Conservation (phyloP, 2,329 filamentous ascomycete genomes). For the Sporothrix curviconia region DNA sequence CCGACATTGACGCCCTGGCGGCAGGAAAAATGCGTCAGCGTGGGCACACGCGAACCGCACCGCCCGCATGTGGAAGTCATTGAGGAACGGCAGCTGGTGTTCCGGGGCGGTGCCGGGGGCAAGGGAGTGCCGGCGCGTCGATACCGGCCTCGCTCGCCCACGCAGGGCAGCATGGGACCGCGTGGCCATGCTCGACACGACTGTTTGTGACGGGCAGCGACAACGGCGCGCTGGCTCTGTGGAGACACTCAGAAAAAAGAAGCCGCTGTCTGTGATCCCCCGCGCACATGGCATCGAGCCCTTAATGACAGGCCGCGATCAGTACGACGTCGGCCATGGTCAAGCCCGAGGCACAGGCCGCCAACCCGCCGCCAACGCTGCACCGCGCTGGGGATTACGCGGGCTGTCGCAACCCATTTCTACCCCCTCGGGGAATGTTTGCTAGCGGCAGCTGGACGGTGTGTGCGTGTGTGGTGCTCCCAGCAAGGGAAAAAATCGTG, state of each 20-base stretch:
- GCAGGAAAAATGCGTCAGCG: conserved; percentile 83
- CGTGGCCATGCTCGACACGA: conserved; percentile 80
- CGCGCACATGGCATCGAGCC: conserved; percentile 82
- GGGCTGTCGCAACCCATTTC: conserved; percentile 85
- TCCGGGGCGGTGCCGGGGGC: conserved; percentile 66
- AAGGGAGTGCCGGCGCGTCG: conserved; percentile 34
- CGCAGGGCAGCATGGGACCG: conserved; percentile 87
- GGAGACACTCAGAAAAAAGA: conserved; percentile 93
- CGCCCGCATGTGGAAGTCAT: conserved; percentile 92
- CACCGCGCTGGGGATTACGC: conserved; percentile 88
- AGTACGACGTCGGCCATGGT: conserved; percentile 24
- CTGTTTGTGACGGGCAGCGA: conserved; percentile 91
- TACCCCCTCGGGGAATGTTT: conserved; percentile 84
- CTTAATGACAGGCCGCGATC: conserved; percentile 55
- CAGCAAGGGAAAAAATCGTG: too few relatives aligned
- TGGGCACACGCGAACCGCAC: conserved; percentile 87
- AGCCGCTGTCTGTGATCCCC: conserved; percentile 73
- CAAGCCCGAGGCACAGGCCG: conserved; percentile 63
- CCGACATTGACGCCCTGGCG: conserved; percentile 77
- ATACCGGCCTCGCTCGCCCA: conserved; percentile 34
- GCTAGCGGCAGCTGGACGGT: conserved; percentile 91
- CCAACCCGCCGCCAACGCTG: conserved; percentile 55
- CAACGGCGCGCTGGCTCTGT: conserved; percentile 79
- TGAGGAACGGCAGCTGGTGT: conserved; percentile 92
- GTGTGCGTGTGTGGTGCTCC: conserved; percentile 80